These are phyloP conservation scores for Hyphodiscus sp. DNA, from an alignment of 2,329 filamentous ascomycete genomes.

Conservation along the genomic window DNA sequence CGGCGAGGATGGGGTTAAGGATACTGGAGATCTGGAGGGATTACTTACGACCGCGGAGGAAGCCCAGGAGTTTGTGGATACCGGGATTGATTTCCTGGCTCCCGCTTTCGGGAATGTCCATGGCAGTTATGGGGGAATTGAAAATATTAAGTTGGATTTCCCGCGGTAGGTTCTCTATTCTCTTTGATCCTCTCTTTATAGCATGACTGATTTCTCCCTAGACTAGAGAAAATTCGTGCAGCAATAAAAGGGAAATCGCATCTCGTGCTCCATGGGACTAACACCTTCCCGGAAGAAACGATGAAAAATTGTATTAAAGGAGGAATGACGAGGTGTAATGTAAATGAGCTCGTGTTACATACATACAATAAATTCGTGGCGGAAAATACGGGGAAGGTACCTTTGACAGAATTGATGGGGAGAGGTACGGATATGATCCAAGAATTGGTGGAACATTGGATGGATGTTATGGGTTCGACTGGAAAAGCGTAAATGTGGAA, in stretches of 20 bases:
- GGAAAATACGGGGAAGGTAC: constrained; percentile 32
- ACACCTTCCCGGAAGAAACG: constrained; percentile 42
- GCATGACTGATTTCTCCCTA: constrained; percentile 9
- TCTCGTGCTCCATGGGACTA: constrained; percentile 48
- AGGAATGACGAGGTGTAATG: constrained; percentile 51
- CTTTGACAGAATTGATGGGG: constrained; percentile 35
- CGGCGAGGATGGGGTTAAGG: constrained; percentile 68
- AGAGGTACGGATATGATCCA: constrained; percentile 36
- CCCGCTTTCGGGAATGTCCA: constrained; percentile 65
- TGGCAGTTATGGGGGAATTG: constrained; percentile 47
- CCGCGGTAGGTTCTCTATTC: no score
- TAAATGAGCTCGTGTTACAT: constrained; percentile 51
- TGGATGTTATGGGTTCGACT: constrained; percentile 25
- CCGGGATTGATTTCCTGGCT: constrained; percentile 57
- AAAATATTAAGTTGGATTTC: constrained; percentile 12
- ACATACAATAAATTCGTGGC: constrained; percentile 40
- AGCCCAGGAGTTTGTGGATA: constrained; percentile 54
- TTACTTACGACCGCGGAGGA: constrained; percentile 57
- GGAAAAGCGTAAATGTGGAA: constrained; percentile 22
- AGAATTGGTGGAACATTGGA: constrained; percentile 23
- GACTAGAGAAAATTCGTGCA: constrained; percentile 24
- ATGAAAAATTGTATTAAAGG: constrained; percentile 45
- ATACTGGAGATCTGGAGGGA: constrained; percentile 56
- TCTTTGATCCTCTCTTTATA: no score
- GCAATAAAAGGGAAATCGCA: constrained; percentile 34